Conservation (phyloP, 768 basidiomycete species). For the Steccherinum ochraceum region DNA sequence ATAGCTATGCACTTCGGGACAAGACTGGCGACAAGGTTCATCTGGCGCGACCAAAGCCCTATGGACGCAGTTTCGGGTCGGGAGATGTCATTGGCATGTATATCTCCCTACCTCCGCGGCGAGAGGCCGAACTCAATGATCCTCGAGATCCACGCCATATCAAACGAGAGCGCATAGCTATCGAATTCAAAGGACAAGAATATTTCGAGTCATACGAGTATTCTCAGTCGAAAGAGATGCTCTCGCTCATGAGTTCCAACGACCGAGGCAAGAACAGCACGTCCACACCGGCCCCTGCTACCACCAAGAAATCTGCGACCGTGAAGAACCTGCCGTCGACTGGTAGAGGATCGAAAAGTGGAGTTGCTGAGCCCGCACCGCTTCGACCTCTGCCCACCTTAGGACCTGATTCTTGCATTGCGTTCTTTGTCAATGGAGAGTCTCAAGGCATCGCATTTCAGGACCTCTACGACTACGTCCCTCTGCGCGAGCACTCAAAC, state of each 20-base stretch:
- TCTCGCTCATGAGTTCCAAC: slow-evolving; percentile 67
- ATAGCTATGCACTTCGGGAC: slow-evolving; percentile 89
- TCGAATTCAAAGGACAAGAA: slow-evolving; percentile 94
- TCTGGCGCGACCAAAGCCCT: slow-evolving; percentile 72
- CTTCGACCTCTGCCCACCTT: slow-evolving; percentile 64
- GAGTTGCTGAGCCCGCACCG: slow-evolving; percentile 27
- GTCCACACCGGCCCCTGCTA: slow-evolving; percentile 47
- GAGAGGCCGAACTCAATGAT: slow-evolving; percentile 53
- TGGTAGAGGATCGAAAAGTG: slow-evolving; percentile 33
- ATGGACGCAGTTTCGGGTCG: slow-evolving; percentile 65
- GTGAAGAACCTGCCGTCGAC: slow-evolving; percentile 65
- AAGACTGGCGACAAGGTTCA: slow-evolving; percentile 89
- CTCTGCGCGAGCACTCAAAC: slow-evolving; percentile 58
- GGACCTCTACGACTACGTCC: slow-evolving; percentile 87
- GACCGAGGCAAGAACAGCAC: slow-evolving; percentile 51
- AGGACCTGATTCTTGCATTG: slow-evolving; percentile 57
- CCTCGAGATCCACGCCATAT: slow-evolving; percentile 76
- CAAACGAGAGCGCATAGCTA: slow-evolving; percentile 85
- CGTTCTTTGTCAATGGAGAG: slow-evolving; percentile 91
- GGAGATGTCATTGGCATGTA: slow-evolving; percentile 94
- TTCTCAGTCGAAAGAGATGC: slow-evolving; percentile 86
- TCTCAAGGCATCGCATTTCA: slow-evolving; percentile 78
- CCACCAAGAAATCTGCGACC: slow-evolving; percentile 58
- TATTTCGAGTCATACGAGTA: slow-evolving; percentile 96
- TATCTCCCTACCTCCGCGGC: slow-evolving; percentile 77